Base-by-base conservation (phyloP, 140 eudicot genomes). In the Eryngium alpinum region DNA sequence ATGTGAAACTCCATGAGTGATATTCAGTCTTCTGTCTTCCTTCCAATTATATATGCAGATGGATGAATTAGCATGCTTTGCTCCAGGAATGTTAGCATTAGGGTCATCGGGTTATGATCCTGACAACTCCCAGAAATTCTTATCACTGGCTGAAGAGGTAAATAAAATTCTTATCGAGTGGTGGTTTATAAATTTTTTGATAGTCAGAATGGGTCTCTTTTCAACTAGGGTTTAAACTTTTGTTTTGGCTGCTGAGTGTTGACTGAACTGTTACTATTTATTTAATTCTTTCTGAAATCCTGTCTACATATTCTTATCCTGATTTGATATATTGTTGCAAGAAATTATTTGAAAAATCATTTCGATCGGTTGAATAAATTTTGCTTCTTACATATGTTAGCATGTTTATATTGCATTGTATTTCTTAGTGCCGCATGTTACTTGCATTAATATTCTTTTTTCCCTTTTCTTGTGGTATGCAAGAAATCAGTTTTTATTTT, bases 61-160 rank as follows among this genome's bases (percentile, higher is more conserved):
- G 98, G 98, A 94, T 87, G 98, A 94, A 83, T 84, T 94, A 70
- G 98, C 98, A 78, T 94, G 98, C 84, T 94, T 94, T 88, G 98
- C 97, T 72, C 98, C 98, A 56, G 98, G 98, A 77, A 94, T 94
- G 98, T 34, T 94, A 82, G 98, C 98, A 14, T 86, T 94, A 83
- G 98, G 98, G 52, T 88, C 98, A 85, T 79, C 93, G 81, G 98
- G 95, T 78, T 92, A 92, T 86, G 91, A 87, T 80, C 89, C 93
- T 81, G 94, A 86, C 21, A 93, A 92, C 6, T 84, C 97, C 13
- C 77, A 83, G 83, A 91, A 90, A 67, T 89, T 87, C 88, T 80
- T 94, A 53, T 88, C 93, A 34, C 87, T 94, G 81, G 98, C 98
- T n/a, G 97, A 92, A 88, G 98, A 94, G 98, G 98, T 94, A 86